Conservation (phyloP, 75 land plant genomes). For the Selaginella tamariscina region DNA sequence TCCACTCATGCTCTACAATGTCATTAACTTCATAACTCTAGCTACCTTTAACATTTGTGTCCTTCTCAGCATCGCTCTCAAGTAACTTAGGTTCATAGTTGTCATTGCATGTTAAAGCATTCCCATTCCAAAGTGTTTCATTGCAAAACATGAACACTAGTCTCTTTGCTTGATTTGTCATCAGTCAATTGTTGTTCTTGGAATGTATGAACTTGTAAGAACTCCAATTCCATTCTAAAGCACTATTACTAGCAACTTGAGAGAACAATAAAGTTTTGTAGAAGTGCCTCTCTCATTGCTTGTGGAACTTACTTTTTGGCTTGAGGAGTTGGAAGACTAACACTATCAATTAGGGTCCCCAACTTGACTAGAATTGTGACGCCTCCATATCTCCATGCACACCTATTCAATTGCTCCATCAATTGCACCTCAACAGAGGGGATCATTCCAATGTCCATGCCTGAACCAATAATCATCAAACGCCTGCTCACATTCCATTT, state of each 20-base stretch:
- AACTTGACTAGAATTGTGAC: background rate
- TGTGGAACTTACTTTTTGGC: no score
- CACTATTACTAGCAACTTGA: background rate
- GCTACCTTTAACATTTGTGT: background rate
- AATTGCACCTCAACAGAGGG: background rate
- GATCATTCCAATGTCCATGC: background rate
- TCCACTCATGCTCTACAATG: background rate
- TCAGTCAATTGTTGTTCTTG: background rate
- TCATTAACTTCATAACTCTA: background rate
- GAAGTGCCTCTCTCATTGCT: background rate
- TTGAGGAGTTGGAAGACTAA: no score
- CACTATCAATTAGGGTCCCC: no score
- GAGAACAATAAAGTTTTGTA: background rate
- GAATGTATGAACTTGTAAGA: conserved; percentile 1
- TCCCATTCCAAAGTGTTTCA: background rate
- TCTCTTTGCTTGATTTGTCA: background rate
- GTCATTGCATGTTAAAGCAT: background rate
- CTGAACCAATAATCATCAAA: background rate
- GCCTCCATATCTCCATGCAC: background rate
- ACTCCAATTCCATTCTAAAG: background rate
- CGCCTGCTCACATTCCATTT: background rate
- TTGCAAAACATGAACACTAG: background rate
- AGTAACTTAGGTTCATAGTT: no score
- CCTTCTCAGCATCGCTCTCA: background rate
- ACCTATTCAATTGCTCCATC: background rate